phyloP scores from a whole-genome alignment of 148 eudicot genomes.

The Pharnaceum exiguum region DNA sequence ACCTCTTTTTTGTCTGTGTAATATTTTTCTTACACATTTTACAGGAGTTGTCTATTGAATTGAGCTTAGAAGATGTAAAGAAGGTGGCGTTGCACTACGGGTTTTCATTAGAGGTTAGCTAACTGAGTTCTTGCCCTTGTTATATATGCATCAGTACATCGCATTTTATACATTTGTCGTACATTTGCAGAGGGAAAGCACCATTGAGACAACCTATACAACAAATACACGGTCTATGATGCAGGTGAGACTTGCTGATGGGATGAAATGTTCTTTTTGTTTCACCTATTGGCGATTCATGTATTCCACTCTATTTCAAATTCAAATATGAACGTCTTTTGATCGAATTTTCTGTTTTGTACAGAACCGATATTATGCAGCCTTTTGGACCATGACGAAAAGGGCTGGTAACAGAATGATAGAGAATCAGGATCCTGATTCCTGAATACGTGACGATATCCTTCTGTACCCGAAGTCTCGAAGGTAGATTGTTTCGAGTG shows the following conservation, averaged over 20 bases:
- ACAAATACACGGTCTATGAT: slow-evolving; percentile 88
- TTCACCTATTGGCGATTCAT: too few species aligned
- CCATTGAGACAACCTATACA: slow-evolving; percentile 77
- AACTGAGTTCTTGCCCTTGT: background rate
- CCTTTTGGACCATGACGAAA: slow-evolving; percentile 95
- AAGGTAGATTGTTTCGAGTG: too few species aligned
- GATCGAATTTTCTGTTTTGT: slow-evolving; percentile 9
- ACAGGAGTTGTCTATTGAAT: slow-evolving; percentile 95
- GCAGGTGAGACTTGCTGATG: slow-evolving; percentile 57
- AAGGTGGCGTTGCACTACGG: slow-evolving; percentile 70
- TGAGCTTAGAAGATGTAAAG: slow-evolving; percentile 95
- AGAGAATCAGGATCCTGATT: slow-evolving; percentile 11
- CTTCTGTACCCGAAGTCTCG: too few species aligned
- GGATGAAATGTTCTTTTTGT: background rate
- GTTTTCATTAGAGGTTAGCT: slow-evolving; percentile 71
- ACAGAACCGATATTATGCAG: slow-evolving; percentile 80
- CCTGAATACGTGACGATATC: too few species aligned
- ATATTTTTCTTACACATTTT: background rate
- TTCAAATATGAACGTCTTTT: background rate
- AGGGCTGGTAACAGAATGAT: slow-evolving; percentile 14
- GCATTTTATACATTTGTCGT: background rate
- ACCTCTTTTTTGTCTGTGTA: background rate
- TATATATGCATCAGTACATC: background rate
- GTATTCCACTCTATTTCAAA: background rate
- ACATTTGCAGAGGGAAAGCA: slow-evolving; percentile 59